Evolutionary conservation across 176 grass and related monocot genomes (phyloP).

Genomic region (Rhipidocladum racemiflorum): DNA sequence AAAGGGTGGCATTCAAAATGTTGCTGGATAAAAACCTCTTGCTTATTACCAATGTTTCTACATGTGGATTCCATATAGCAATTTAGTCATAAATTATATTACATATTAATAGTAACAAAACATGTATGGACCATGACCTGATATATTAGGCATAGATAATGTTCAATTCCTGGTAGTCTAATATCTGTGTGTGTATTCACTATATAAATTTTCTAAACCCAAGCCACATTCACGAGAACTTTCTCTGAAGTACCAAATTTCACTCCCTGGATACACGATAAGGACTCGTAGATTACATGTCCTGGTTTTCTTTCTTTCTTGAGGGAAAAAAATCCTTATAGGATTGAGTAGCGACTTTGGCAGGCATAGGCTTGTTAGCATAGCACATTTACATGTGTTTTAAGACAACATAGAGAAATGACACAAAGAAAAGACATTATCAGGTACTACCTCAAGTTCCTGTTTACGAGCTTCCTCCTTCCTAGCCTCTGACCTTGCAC

Average conservation of each 20-base stretch:
- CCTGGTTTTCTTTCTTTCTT: background rate
- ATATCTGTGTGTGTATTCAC: background rate
- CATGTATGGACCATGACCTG: background rate
- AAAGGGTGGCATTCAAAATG: background rate
- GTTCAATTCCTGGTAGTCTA: slow-evolving; percentile 7
- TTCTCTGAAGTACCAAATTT: background rate
- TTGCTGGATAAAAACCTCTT: background rate
- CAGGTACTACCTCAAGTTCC: slow-evolving; percentile 75
- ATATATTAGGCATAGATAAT: slow-evolving; percentile 9
- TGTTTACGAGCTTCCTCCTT: slow-evolving; percentile 89
- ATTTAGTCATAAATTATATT: background rate
- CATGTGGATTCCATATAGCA: background rate
- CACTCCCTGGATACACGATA: background rate
- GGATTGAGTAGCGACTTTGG: background rate
- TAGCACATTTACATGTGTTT: background rate
- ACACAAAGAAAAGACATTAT: background rate
- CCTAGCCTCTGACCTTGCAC: slow-evolving; percentile 90
- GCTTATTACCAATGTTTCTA: background rate
- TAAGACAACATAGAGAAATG: background rate
- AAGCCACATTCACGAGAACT: background rate
- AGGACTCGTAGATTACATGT: background rate
- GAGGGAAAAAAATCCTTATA: background rate
- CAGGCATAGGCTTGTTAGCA: slow-evolving; percentile 2
- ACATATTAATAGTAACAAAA: background rate
- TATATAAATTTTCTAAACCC: background rate